These are phyloP conservation scores for Cryptomeria japonica DNA, from an alignment of 75 land plant genomes.

Conservation along the genomic window DNA sequence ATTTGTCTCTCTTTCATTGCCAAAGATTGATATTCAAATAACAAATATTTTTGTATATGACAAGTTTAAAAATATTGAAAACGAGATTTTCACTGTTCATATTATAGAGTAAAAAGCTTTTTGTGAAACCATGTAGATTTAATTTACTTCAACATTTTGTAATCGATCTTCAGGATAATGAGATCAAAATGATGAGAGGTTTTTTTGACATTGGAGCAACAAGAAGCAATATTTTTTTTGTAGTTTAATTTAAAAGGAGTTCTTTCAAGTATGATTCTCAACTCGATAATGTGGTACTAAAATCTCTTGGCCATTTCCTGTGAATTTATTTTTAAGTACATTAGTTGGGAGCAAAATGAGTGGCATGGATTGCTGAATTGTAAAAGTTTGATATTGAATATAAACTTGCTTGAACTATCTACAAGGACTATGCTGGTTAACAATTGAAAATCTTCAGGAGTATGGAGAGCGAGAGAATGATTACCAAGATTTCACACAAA, in stretches of 20 bases:
- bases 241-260: not conserved
- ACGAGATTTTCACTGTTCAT: too few species aligned
- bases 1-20: not conserved
- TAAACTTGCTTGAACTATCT: not conserved
- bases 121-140: too few species aligned
- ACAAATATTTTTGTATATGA: not conserved
- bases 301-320: not conserved
- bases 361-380: not conserved
- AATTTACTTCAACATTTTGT: too few species aligned
- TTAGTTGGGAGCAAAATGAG: not conserved
- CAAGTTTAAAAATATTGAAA: too few species aligned
- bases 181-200: too few species aligned
- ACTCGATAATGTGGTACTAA: not conserved
- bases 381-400: not conserved
- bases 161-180: too few species aligned
- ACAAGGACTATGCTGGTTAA: not conserved
- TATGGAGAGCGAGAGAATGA: not conserved
- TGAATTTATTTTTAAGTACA: not conserved
- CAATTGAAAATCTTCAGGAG: not conserved
- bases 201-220: too few species aligned
- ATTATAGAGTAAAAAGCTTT: too few species aligned
- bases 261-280: not conserved
- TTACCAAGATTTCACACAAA: not conserved
- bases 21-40: not conserved
- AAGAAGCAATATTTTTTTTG: too few species aligned